Percentiles rank a stretch among this genome's conserved stretches.
Evolutionary conservation across 371 early-diverging fungal genomes (phyloP).

Genomic region (Haplosporangium sp.): DNA sequence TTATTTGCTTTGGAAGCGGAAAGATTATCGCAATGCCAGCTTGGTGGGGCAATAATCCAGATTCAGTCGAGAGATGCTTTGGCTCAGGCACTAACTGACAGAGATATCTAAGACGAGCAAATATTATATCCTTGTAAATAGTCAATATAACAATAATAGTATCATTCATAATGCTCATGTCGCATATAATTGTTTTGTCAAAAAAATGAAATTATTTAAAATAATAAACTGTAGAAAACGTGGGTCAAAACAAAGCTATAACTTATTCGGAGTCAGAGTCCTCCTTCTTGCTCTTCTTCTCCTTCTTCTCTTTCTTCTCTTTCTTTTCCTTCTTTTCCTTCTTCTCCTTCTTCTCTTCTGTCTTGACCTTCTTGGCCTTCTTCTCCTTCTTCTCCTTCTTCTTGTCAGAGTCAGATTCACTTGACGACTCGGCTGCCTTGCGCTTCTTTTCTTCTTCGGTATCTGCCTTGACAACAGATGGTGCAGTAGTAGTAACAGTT

Average conservation of each 20-base stretch:
- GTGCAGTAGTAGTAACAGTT: slow-evolving; percentile 28
- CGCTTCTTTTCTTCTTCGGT: slow-evolving; percentile 51
- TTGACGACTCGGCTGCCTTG: slow-evolving; percentile 54
- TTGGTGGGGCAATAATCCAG: slow-evolving; percentile 55
- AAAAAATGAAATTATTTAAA: not conserved
- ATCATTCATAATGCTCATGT: not conserved
- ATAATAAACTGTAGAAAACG: not conserved
- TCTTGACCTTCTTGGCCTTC: slow-evolving; percentile 54
- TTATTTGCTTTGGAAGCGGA: slow-evolving; percentile 50
- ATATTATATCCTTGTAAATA: slow-evolving; percentile 7
- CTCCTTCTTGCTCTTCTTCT: slow-evolving; percentile 51
- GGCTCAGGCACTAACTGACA: slow-evolving; percentile 23
- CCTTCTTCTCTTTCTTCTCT: slow-evolving; percentile 56
- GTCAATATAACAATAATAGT: not conserved
- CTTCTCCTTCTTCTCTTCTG: slow-evolving; percentile 48
- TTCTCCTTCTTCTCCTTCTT: slow-evolving; percentile 56
- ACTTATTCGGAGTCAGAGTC: slow-evolving; percentile 50
- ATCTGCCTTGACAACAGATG: slow-evolving; percentile 18
- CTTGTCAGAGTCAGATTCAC: slow-evolving; percentile 59
- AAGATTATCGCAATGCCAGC: slow-evolving; percentile 53
- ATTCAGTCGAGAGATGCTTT: slow-evolving; percentile 49
- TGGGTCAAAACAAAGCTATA: not conserved
- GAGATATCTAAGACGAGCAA: not conserved
- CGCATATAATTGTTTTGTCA: not conserved
- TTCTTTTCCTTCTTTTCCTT: slow-evolving; percentile 64